These are phyloP conservation scores for Hordeum marinum DNA, from an alignment of 176 grass and related monocot genomes.

Conservation along the genomic window DNA sequence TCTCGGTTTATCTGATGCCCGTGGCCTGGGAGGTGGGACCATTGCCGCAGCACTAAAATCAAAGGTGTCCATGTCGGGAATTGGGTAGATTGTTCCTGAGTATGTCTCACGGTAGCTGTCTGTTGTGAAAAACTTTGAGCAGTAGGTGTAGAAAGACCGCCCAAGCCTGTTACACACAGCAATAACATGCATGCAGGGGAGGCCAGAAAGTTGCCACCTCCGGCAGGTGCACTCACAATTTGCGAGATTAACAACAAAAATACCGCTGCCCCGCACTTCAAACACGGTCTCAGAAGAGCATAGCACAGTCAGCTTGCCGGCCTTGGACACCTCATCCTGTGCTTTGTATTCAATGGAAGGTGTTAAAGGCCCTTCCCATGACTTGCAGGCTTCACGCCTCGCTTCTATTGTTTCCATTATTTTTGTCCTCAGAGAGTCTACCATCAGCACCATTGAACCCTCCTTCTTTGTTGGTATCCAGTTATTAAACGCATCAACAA, in stretches of 20 bases:
- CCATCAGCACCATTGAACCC: slow-evolving; percentile 74
- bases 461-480: slow-evolving; percentile 96
- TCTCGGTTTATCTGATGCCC: slow-evolving; percentile 71
- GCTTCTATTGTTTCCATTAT: slow-evolving; percentile 72
- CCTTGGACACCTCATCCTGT: slow-evolving; percentile 62
- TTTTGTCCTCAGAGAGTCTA: slow-evolving; percentile 76
- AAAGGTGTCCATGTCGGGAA: slow-evolving; percentile 79
- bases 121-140: slow-evolving; percentile 70
- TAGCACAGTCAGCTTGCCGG: slow-evolving; percentile 65
- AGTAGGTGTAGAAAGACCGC: slow-evolving; percentile 72
- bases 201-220: slow-evolving; percentile 86
- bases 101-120: slow-evolving; percentile 75
- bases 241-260: slow-evolving; percentile 81
- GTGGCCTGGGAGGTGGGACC: slow-evolving; percentile 62
- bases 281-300: slow-evolving; percentile 94
- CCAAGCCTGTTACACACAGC: slow-evolving; percentile 73
- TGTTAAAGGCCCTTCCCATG: slow-evolving; percentile 64
- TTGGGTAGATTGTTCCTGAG: slow-evolving; percentile 56
- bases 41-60: slow-evolving; percentile 64
- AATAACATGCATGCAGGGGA: slow-evolving; percentile 88
- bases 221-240: slow-evolving; percentile 86
- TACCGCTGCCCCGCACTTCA: slow-evolving; percentile 81
- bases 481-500: slow-evolving; percentile 85
- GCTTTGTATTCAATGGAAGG: slow-evolving; percentile 82
- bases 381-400: slow-evolving; percentile 61